These are phyloP conservation scores for Lasiodiplodia hormozganensis DNA, from an alignment of 2,329 filamentous ascomycete species.

Conservation along the genomic window DNA sequence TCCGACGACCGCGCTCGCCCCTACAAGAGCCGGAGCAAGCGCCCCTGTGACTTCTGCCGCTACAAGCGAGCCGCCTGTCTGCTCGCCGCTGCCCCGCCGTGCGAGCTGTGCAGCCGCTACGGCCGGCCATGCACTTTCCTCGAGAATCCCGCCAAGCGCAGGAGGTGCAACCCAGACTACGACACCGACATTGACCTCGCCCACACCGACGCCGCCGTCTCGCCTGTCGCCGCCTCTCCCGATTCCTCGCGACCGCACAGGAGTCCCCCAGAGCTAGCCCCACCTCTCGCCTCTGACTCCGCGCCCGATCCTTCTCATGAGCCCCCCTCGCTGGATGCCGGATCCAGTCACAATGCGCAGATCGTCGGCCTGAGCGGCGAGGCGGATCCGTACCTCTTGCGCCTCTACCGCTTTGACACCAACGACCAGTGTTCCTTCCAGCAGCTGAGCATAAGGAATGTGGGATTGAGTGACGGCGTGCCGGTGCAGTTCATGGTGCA, in stretches of 20 bases:
- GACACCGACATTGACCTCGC: not conserved
- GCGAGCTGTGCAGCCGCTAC: conserved; percentile 52
- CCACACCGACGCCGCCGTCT: not conserved
- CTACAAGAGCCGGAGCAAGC: conserved; percentile 47
- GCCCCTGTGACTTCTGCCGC: conserved; percentile 57
- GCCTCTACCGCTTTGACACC: conserved; percentile 42
- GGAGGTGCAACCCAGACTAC: conserved; percentile 35
- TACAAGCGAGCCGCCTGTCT: conserved; percentile 55
- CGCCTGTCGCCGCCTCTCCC: not conserved
- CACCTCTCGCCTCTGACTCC: not conserved
- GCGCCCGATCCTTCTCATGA: conserved; percentile 32
- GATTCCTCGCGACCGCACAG: not conserved
- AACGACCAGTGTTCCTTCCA: conserved; percentile 43
- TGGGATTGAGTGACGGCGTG: conserved; percentile 33
- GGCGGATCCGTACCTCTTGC: conserved; percentile 41
- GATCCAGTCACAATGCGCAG: conserved; percentile 41
- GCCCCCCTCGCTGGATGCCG: conserved; percentile 41
- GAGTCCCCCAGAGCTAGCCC: not conserved
- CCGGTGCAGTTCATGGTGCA: conserved; percentile 46
- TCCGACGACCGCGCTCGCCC: conserved; percentile 26
- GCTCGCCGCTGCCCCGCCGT: conserved; percentile 51
- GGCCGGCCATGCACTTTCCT: conserved; percentile 55
- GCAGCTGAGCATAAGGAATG: conserved; percentile 39
- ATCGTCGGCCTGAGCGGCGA: conserved; percentile 44
- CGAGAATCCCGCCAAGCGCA: conserved; percentile 45